Base-by-base conservation (phyloP, 1,284 basidiomycete genomes). In the Dichomitus squalens region DNA sequence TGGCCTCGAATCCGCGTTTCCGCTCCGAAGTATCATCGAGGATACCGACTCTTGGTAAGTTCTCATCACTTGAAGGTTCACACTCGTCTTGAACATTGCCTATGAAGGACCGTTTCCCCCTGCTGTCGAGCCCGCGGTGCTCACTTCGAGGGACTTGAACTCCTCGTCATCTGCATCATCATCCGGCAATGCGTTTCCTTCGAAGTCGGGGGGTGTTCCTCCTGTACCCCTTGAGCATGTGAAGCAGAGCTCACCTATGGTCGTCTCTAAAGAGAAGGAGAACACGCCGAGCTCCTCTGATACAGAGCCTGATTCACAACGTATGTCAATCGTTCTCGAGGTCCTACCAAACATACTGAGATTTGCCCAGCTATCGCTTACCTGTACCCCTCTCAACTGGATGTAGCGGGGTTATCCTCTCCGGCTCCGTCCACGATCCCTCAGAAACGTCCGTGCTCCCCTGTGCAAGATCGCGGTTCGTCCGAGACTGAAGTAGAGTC, bases 31-130 rank as follows among this genome's bases (percentile, higher is more conserved):
- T 23, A 9, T 12, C 4, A 2, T 36, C 48, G 16, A 47, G 31
- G 29, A 33, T 47, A 11, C 48, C 35, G 4, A 12, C 18, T 27
- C 48, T 38, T 21, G 48, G 48, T 49, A n/a, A 38, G 48, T 38
- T 2, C 23, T 14, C 8, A 23, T 3, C 23, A 8, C 14, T 14
- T 6, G 14, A 36, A 23, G 21, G 3, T 23, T 7, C 21, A 12
- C 12, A 8, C 34, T 21, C 20, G n/a, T 25, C 33, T 14, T 38
- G 20, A 21, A 27, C 9, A 25, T 14, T 25, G 21, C 8, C 4
- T n/a, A 11, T 16, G 2, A 4, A 60, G 58, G 21, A 29, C 27
- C 41, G 4, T 34, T 92, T 4, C 11, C 35, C 8, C 27, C 49
- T 18, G 11, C 12, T n/a, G 29, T 25, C 8, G 41, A 46, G 18